Base-by-base conservation (phyloP, 2,329 filamentous ascomycete species). In the Xylariales sp. region DNA sequence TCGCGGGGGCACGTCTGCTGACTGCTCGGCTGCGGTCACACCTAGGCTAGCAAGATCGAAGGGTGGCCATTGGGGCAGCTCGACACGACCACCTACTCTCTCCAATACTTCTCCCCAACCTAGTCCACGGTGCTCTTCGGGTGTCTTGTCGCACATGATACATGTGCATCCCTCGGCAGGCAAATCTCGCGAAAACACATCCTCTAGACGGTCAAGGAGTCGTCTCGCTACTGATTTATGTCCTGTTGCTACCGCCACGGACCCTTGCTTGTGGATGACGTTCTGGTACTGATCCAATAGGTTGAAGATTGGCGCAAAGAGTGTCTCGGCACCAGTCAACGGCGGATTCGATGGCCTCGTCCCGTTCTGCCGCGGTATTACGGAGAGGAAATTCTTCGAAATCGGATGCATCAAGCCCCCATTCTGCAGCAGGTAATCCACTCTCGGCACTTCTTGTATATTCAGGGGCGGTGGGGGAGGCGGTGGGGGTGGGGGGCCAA, bases 91-190 rank as follows among this genome's bases (percentile, higher is more conserved):
- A 49, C 88, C 93, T 10, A 95, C 89, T 58, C 90, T 82, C 63
- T 98, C 93, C 18, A 98, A 67, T 10, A 97, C 89, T 59, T 97
- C 91, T 8, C 93, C 91, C 91, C 91, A 98, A 47, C 88, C 93
- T 21, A 96, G 73, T 2, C 89, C 90, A 42, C 73, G 76, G 47
- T 81, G 78, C 12, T 84, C 76, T 27, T 82, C 74, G 27, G 77
- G 67, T 3, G 66, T 66, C 10, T 65, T 70, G 34, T 84, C 78
- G 57, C 91, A 97, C 72, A 96, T 87, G 42, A 93, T 71, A 61
- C 91, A 97, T 31, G 73, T 69, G 60, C 91, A 97, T n/a, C 84
- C 81, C 55, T 95, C 82, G 0, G 82, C 82, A 0, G 90, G 90
- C 25, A 98, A 82, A 56, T 97, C 91, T 45, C 93, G 78, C 3